Conservation (phyloP, 2,329 filamentous ascomycete genomes). For the Fusarium tjaetaba region DNA sequence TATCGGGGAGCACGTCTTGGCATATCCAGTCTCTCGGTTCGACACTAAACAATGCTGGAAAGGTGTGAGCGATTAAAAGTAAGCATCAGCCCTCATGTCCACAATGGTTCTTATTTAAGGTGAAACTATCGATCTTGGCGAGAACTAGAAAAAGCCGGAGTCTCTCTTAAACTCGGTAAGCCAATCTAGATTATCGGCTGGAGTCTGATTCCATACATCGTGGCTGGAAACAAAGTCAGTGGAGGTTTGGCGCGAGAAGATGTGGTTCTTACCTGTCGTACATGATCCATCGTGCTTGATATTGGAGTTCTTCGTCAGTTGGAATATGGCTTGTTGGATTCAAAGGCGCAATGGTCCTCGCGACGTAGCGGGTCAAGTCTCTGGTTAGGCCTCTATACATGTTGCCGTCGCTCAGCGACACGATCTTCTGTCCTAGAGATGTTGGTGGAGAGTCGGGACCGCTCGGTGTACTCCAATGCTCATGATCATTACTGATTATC, state of each 20-base stretch:
- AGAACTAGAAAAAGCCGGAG: background rate
- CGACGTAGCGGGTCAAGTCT: slow-evolving; percentile 40
- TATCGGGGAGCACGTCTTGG: background rate
- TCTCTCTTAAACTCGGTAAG: slow-evolving; percentile 12
- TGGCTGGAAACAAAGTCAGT: background rate
- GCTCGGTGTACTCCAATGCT: too few species aligned
- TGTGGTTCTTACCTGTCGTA: slow-evolving; percentile 39
- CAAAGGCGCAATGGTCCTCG: slow-evolving; percentile 44
- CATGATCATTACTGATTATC: background rate
- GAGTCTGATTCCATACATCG: slow-evolving; percentile 21
- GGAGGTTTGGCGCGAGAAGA: rapidly evolving
- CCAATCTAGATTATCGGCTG: slow-evolving; percentile 13
- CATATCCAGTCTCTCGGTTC: background rate
- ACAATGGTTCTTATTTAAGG: background rate
- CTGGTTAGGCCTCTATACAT: slow-evolving; percentile 18
- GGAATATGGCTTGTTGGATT: slow-evolving; percentile 46
- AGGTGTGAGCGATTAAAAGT: background rate
- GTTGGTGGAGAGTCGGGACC: rapidly evolving
- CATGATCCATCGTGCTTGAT: slow-evolving; percentile 48
- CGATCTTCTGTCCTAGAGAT: background rate
- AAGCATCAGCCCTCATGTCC: background rate
- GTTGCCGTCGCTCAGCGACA: slow-evolving; percentile 15
- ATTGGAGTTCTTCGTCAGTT: slow-evolving; percentile 49
- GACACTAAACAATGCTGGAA: background rate
- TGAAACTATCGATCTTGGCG: background rate